These are phyloP conservation scores for Antrodiella citrinella DNA, from an alignment of 768 basidiomycete genomes.

Conservation along the genomic window DNA sequence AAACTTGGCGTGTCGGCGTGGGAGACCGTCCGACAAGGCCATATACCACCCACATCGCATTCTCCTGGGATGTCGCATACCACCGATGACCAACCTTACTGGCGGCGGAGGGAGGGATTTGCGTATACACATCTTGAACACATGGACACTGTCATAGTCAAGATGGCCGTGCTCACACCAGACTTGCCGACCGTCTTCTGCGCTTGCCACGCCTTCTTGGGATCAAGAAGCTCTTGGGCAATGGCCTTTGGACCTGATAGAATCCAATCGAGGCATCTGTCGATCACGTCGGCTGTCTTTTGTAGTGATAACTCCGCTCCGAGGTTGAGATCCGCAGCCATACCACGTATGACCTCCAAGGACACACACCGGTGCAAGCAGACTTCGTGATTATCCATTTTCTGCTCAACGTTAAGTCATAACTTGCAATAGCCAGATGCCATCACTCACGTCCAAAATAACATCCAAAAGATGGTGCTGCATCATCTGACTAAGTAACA, in stretches of 20 bases:
- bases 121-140: background rate
- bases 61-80: constrained; percentile 21
- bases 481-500: background rate
- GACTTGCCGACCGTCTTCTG: background rate
- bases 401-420: background rate
- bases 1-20: constrained; percentile 5
- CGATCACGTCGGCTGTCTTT: background rate
- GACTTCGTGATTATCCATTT: background rate
- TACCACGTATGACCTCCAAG: background rate
- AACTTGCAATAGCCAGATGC: background rate
- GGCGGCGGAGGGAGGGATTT: background rate
- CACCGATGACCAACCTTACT: constrained; percentile 9
- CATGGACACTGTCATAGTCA: background rate
- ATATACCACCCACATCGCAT: constrained; percentile 7
- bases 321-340: background rate
- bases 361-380: background rate
- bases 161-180: background rate
- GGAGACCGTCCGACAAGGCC: constrained; percentile 12
- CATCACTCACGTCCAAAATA: background rate
- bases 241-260: background rate
- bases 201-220: constrained; percentile 3
- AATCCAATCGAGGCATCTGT: background rate
- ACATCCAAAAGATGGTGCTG: background rate
- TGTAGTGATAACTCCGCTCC: background rate
- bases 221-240: constrained; percentile 2